Evolutionary conservation across 306 rosid species (phyloP), one percentile per base, ranked within the genome.

Genomic region (Castanospermum australe): DNA sequence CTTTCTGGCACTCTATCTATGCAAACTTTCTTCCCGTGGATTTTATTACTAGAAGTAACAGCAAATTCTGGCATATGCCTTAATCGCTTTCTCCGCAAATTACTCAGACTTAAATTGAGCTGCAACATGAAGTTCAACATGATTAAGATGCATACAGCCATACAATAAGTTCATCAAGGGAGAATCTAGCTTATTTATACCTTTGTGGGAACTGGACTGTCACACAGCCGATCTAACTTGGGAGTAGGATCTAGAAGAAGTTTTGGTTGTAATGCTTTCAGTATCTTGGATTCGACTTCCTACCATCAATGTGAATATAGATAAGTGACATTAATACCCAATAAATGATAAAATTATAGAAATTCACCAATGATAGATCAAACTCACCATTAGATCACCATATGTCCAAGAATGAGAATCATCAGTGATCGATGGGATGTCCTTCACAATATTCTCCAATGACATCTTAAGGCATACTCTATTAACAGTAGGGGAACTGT

Each of bases 391-490:
- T 72, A 96, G 84, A 89, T 93, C 99, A 62, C 99, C 99, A 82
- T 96, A 96, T 15, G 94, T 89, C 99, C 99, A 96, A 50, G 98
- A 89, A 84, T 83, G 93, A 50, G 98, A 89, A 84, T 83, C 84
- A 86, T 96, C 94, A 0, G 97, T 88, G 82, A 93, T 87, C 48
- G 86, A 83, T 17, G 98, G 96, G 62, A 96, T 93, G 81, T 93
- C 99, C 92, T 96, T 96, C 62, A 96, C 96, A 79, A 96, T 93
- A 84, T 93, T 93, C 82, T 96, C 99, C 89, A 96, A 79, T 15
- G 99, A 91, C 92, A 96, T 90, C 89, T 81, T 91, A 71, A 96
- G 99, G 80, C 87, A 25, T 69, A 96, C 87, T 87, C 85, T 93
- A 77, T 54, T 89, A 24, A 91, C 91, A 78, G 68, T 70, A 51